Evolutionary conservation across 169 alveolate genomes (phyloP), one percentile per base, ranked within the genome.

Genomic region (Eimeria falciformis): DNA sequence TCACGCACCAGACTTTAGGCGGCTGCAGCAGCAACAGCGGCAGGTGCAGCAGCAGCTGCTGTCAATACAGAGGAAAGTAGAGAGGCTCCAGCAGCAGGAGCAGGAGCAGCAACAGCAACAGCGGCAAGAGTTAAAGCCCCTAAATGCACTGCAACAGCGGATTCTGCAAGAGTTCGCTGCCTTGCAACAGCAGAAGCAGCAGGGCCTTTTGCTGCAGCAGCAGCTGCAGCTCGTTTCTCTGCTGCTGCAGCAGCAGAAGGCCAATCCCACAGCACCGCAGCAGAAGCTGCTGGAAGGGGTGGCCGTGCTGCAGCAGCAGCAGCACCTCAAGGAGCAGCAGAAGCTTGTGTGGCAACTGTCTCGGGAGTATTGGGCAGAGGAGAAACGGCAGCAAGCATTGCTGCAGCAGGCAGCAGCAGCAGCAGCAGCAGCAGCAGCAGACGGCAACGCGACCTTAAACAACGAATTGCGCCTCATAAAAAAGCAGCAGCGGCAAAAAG

Each of bases 161-260:
- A 46, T 40, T 3, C 65, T 55, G 27, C 50, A 79, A 53, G 33
- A 23, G 73, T 37, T 47, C 29, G 53, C 33, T 69, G 53, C 14
- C 50, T 29, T 53, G 75, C 55, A 40, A 73, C 89, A 79, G 56
- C 69, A 79, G 55, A 43, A 79, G 75, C 89, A 79, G 89, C 89
- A 79, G 45, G 89, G 55, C 11, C 62, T 58, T 40, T 65, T 58
- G 78, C 65, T 33, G 65, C 91, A 58, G 78, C 79, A 62, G 65
- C 77, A 82, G 79, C 91, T 37, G 79, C 79, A 58, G 53, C 66
- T 82, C 25, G 91, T 46, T 55, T 55, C 45, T 77, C 91, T 82
- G 58, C 79, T 82, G 66, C 79, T 58, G 79, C 79, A 37, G 91
- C 62, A 62, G 40, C 66, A 69, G 81, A 7, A 33, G 4, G 91